Evolutionary conservation across 2,329 filamentous ascomycete genomes (phyloP).

Genomic region (Monosporascus sp.): DNA sequence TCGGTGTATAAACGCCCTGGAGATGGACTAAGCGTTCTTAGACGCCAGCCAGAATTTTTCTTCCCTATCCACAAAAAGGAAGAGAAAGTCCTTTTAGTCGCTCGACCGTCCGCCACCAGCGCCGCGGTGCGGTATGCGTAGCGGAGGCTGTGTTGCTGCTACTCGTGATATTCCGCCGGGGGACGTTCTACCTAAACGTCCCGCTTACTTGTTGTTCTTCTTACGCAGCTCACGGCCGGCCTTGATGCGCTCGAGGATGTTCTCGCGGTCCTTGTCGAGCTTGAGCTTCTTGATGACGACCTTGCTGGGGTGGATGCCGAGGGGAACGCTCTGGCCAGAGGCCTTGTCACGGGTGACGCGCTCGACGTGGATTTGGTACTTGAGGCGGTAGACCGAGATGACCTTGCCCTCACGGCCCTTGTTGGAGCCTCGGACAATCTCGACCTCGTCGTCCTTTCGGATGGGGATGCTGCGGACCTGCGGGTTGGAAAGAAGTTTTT

Average conservation of each 20-base stretch:
- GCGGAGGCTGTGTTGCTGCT: background rate
- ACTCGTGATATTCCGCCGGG: background rate
- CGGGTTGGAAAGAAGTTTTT: background rate
- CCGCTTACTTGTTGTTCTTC: constrained; percentile 57
- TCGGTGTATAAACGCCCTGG: background rate
- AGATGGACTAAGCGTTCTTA: background rate
- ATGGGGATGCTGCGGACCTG: constrained; percentile 93
- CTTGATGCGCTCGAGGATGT: constrained; percentile 81
- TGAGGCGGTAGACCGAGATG: constrained; percentile 95
- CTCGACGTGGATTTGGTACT: constrained; percentile 97
- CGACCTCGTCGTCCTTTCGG: constrained; percentile 96
- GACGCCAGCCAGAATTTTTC: background rate
- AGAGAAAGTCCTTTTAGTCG: background rate
- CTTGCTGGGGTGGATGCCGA: constrained; percentile 94
- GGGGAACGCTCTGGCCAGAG: constrained; percentile 90
- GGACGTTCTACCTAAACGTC: background rate
- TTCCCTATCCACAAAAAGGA: background rate
- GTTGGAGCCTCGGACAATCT: constrained; percentile 85
- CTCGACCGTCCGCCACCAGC: no score
- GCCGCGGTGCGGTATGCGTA: background rate
- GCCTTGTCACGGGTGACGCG: constrained; percentile 95
- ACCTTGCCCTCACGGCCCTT: constrained; percentile 99
- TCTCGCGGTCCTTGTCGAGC: constrained; percentile 92
- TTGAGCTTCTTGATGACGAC: constrained; percentile 98
- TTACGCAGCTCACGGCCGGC: constrained; percentile 68